Evolutionary conservation across 805 yeast genomes (phyloP).

Genomic region (Tetrapisispora nanseiensis): DNA sequence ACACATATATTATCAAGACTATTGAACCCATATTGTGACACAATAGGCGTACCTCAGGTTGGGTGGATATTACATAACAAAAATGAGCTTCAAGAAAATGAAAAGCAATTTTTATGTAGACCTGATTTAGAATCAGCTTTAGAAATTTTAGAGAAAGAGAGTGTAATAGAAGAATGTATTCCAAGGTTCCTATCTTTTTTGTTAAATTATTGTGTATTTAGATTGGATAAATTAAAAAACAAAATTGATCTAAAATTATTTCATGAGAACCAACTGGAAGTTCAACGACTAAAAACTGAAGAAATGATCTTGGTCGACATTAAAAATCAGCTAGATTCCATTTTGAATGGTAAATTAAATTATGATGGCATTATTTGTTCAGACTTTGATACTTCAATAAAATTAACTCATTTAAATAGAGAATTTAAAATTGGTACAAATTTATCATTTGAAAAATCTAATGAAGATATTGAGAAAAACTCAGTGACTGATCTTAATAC

Average conservation of each 20-base stretch:
- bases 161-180: neutral
- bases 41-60: constrained; percentile 8
- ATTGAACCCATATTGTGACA: neutral
- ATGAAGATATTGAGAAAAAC: neutral
- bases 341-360: neutral
- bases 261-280: neutral
- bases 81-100: constrained; percentile 5
- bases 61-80: constrained; percentile 7
- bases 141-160: neutral
- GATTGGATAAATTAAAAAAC: neutral
- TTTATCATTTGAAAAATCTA: neutral
- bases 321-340: neutral
- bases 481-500: neutral
- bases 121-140: constrained; percentile 1
- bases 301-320: neutral
- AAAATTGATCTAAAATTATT: no score
- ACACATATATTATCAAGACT: neutral
- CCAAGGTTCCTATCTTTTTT: neutral
- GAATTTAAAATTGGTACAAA: neutral
- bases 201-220: neutral
- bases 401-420: neutral
- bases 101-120: constrained; percentile 6
- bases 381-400: neutral
- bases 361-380: neutral
- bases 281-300: neutral